These are phyloP conservation scores for Fonsecaea pedrosoi DNA, from an alignment of 2,329 filamentous ascomycete species.

Conservation along the genomic window DNA sequence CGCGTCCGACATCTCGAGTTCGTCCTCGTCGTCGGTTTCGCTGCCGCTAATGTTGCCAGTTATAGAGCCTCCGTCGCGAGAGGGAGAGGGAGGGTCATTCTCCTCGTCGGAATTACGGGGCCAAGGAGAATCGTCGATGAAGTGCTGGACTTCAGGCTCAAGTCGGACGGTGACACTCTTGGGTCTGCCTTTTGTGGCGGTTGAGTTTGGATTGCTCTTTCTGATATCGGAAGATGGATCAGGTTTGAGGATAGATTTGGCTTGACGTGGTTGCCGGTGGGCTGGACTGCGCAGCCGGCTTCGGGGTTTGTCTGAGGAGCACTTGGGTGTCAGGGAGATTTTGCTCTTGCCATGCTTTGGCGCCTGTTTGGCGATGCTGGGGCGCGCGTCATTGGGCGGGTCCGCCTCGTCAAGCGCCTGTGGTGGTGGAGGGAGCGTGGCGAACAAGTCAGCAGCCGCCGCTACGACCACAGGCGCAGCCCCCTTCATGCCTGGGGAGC, in stretches of 20 bases:
- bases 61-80: conserved; percentile 1
- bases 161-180: conserved; percentile 19
- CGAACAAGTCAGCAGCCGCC: not conserved
- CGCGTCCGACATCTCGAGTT: conserved; percentile 26
- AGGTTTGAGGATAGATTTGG: conserved; percentile 28
- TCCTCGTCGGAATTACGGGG: conserved; percentile 26
- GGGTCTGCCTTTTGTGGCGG: not conserved
- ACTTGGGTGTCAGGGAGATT: conserved; percentile 5
- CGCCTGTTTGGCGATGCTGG: conserved; percentile 1
- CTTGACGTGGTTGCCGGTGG: conserved; percentile 21
- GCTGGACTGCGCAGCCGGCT: conserved; percentile 18
- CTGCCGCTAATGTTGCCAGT: not conserved
- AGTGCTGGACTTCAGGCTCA: conserved; percentile 18
- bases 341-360: conserved; percentile 9
- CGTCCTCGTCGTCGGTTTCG: conserved; percentile 5
- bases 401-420: conserved; percentile 9
- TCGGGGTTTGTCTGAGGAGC: conserved; percentile 5
- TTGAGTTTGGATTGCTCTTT: not conserved
- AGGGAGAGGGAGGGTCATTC: conserved; percentile 24
- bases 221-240: conserved; percentile 3
- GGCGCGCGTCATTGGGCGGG: conserved; percentile 7
- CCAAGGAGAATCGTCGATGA: conserved; percentile 1
- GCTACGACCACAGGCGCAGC: not conserved
- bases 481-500: not conserved
- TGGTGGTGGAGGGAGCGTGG: not conserved